Evolutionary conservation across 2,329 filamentous ascomycete genomes (phyloP).

Genomic region (Colletotrichum karsti): DNA sequence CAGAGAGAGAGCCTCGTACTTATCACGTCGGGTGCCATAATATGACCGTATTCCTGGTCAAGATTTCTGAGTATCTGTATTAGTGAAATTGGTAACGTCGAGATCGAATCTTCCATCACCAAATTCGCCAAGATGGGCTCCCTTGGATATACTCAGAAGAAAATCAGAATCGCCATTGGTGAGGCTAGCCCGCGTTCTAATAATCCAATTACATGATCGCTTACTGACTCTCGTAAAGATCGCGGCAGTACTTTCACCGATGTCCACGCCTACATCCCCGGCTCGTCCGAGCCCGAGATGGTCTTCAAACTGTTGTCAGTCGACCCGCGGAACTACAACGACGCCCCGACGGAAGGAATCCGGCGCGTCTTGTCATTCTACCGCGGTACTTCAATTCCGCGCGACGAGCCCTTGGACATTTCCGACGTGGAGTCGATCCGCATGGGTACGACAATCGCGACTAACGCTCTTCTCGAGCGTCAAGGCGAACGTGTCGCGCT

Average conservation of each 20-base stretch:
- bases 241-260: slow-evolving; percentile 70
- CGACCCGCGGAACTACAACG: slow-evolving; percentile 75
- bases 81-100: rapidly evolving
- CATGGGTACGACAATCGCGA: slow-evolving; percentile 80
- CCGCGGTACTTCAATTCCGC: slow-evolving; percentile 24
- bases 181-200: too few species aligned
- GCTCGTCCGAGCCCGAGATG: slow-evolving; percentile 67
- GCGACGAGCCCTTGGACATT: not conserved
- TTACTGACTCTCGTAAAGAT: too few species aligned
- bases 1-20: too few species aligned
- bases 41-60: too few species aligned
- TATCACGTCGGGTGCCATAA: too few species aligned
- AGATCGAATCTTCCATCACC: rapidly evolving
- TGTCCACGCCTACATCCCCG: slow-evolving; percentile 42
- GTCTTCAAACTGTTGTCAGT: slow-evolving; percentile 78
- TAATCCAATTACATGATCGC: too few species aligned
- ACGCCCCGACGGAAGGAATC: slow-evolving; percentile 79
- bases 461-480: slow-evolving; percentile 76
- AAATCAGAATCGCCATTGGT: not conserved
- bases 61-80: not conserved
- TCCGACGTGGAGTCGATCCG: slow-evolving; percentile 59
- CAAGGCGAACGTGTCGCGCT: slow-evolving; percentile 76
- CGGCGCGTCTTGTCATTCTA: slow-evolving; percentile 51
- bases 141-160: not conserved
- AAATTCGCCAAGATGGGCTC: rapidly evolving